Evolutionary conservation across 129 eudicot species (phyloP).

Genomic region (Apium graveolens): DNA sequence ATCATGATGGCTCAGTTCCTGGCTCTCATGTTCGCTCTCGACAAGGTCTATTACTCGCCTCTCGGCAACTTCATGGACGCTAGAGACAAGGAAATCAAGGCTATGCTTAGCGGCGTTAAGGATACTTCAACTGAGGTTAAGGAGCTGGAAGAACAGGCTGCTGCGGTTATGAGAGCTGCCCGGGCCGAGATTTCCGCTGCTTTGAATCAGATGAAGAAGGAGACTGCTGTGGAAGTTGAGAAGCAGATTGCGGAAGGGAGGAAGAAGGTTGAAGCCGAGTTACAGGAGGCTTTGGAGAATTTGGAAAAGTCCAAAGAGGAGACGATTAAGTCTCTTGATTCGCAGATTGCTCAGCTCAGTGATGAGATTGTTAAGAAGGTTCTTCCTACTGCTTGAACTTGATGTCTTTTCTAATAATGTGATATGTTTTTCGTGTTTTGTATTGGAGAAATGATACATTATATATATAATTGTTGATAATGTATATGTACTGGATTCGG

Average conservation of each 20-base stretch:
- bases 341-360: conserved; percentile 81
- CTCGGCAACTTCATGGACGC: conserved; percentile 82
- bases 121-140: conserved; percentile 73
- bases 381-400: conserved; percentile 34
- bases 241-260: conserved; percentile 65
- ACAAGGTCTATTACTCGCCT: conserved; percentile 79
- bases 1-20: conserved; percentile 69
- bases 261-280: conserved; percentile 70
- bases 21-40: conserved; percentile 73
- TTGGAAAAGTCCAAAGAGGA: conserved; percentile 82
- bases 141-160: conserved; percentile 79
- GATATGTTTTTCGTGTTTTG: background rate
- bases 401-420: background rate
- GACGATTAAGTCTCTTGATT: conserved; percentile 58
- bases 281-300: conserved; percentile 62
- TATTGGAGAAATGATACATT: background rate
- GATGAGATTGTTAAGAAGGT: conserved; percentile 96
- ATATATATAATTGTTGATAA: background rate
- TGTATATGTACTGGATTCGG: background rate
- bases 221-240: conserved; percentile 74
- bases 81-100: conserved; percentile 60
- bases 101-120: conserved; percentile 59
- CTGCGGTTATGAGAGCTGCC: conserved; percentile 90
- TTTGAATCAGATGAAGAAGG: conserved; percentile 81
- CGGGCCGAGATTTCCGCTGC: conserved; percentile 91